phyloP scores from a whole-genome alignment of 1,139 yeast species.

The Candida sp. region DNA sequence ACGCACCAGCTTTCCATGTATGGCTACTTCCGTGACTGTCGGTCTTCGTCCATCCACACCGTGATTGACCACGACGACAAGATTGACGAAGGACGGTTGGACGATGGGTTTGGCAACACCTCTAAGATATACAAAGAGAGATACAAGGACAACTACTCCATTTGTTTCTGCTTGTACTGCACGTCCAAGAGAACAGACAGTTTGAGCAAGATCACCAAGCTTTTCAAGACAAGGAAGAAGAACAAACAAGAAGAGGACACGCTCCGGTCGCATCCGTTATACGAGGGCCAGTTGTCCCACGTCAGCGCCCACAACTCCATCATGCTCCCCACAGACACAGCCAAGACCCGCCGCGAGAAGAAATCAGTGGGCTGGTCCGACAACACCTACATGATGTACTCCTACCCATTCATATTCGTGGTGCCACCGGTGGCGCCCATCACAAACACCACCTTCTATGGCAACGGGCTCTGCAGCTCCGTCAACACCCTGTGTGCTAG shows the following conservation, averaged over 20 bases:
- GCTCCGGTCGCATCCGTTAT: conserved; percentile 1
- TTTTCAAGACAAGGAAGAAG: conserved; percentile 3
- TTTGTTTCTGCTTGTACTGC: conserved; percentile 21
- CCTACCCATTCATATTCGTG: conserved; percentile 4
- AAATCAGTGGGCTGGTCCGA: conserved; percentile 7
- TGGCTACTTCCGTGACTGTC: conserved; percentile 26
- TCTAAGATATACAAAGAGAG: conserved; percentile 12
- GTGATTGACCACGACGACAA: conserved; percentile 19
- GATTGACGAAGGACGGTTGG: conserved; percentile 14
- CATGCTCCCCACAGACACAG: conserved; percentile 1
- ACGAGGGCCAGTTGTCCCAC: neutral
- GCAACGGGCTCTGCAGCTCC: conserved; percentile 5
- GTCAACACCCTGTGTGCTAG: conserved; percentile 2
- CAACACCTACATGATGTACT: conserved; percentile 2
- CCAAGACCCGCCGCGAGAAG: conserved; percentile 5
- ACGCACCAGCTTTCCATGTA: conserved; percentile 36
- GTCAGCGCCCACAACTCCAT: conserved; percentile 6
- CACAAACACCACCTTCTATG: neutral
- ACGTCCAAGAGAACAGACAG: conserved; percentile 2
- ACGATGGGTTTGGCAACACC: conserved; percentile 16
- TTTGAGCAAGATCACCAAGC: neutral
- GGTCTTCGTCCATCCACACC: conserved; percentile 7
- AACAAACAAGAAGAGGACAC: neutral
- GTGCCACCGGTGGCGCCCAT: conserved; percentile 9
- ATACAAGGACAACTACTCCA: conserved; percentile 16